A percentile compares a stretch with the other conserved stretches of the same genome.
Conservation (phyloP, 371 early-diverging fungal species). For the Rozella allomycis region DNA sequence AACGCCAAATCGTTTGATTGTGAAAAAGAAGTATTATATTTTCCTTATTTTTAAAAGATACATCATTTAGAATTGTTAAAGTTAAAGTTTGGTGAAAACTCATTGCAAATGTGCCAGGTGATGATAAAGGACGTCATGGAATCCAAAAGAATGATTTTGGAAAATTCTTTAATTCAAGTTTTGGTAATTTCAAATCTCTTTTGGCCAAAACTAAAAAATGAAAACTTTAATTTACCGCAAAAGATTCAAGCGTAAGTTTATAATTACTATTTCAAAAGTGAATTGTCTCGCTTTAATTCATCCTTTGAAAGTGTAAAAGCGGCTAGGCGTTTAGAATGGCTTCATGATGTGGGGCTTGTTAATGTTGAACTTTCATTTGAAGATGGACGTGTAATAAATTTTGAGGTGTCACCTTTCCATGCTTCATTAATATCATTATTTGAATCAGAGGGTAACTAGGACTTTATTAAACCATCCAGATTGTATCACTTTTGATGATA, state of each 20-base stretch:
- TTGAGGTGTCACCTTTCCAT: too few species aligned
- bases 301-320: slow-evolving; percentile 16
- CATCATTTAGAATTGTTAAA: slow-evolving; percentile 35
- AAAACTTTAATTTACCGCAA: too few species aligned
- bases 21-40: slow-evolving; percentile 17
- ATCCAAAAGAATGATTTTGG: slow-evolving; percentile 25
- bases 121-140: slow-evolving; percentile 41
- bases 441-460: too few species aligned
- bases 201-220: too few species aligned
- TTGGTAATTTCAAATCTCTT: slow-evolving; percentile 29
- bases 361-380: slow-evolving; percentile 18
- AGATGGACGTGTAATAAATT: too few species aligned
- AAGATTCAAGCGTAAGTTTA: too few species aligned
- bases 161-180: slow-evolving; percentile 11
- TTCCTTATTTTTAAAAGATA: slow-evolving; percentile 6
- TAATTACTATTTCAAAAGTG: too few species aligned
- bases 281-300: too few species aligned
- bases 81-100: slow-evolving; percentile 30
- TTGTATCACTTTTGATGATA: too few species aligned
- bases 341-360: slow-evolving; percentile 18
- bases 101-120: slow-evolving; percentile 31
- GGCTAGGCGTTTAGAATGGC: slow-evolving; percentile 20
- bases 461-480: too few species aligned
- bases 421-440: too few species aligned
- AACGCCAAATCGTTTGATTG: slow-evolving; percentile 13